phyloP scores from a whole-genome alignment of 1,284 basidiomycete genomes.

The Irpex sp. region DNA sequence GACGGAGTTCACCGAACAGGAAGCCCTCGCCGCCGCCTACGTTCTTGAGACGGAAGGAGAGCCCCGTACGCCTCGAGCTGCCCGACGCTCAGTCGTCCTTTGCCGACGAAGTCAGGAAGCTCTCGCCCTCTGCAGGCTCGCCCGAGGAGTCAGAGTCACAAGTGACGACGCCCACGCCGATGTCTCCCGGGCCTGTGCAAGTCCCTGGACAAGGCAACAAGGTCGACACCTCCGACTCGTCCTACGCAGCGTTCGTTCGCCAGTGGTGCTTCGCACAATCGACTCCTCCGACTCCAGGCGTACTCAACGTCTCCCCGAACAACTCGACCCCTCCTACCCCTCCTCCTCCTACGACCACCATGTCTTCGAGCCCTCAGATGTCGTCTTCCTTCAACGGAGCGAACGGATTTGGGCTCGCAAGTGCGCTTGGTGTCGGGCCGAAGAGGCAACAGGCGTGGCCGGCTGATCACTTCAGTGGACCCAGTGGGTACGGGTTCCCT shows the following conservation, averaged over 20 bases:
- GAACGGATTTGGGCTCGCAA: not conserved
- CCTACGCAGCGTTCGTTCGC: constrained; percentile 59
- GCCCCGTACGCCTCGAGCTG: not conserved
- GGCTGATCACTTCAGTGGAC: constrained; percentile 5
- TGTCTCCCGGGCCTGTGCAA: not conserved
- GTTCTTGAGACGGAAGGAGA: not conserved
- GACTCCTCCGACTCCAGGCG: constrained; percentile 20
- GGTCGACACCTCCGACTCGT: constrained; percentile 25
- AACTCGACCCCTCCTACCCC: constrained; percentile 1
- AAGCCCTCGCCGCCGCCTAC: constrained; percentile 1
- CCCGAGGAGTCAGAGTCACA: not conserved
- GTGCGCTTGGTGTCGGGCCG: not conserved
- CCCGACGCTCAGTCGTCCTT: not conserved
- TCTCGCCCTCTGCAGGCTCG: not conserved
- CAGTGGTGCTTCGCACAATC: constrained; percentile 69
- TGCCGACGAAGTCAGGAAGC: not conserved
- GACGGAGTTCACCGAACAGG: not conserved
- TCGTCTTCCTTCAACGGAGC: not conserved
- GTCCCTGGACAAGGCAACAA: constrained; percentile 2
- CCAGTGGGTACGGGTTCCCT: constrained; percentile 13
- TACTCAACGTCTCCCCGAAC: not conserved
- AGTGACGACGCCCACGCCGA: not conserved
- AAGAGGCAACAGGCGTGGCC: constrained; percentile 11
- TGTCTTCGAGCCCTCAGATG: not conserved
- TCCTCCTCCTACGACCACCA: not conserved